Conservation (phyloP, 2,329 filamentous ascomycete species). For the Aspergillus sojae region DNA sequence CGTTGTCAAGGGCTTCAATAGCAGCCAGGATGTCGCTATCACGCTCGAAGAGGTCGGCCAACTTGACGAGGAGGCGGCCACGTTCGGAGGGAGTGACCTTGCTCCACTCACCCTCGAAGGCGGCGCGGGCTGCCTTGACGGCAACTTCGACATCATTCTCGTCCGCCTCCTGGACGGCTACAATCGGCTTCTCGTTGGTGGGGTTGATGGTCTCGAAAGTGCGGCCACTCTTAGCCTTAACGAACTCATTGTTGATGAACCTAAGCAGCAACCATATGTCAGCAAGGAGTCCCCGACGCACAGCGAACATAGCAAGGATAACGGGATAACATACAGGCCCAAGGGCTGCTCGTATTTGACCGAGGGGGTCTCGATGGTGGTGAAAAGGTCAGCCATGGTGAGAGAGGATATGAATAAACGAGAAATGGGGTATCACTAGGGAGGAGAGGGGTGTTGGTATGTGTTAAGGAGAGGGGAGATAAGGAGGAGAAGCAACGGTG, state of each 20-base stretch:
- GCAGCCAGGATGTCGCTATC: constrained; percentile 75
- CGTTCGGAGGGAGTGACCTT: constrained; percentile 70
- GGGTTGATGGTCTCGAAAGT: constrained; percentile 94
- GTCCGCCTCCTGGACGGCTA: constrained; percentile 78
- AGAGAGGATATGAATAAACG: not conserved
- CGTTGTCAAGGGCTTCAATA: constrained; percentile 73
- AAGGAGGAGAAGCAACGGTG: not conserved
- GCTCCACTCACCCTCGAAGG: constrained; percentile 75
- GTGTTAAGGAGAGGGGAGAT: not conserved
- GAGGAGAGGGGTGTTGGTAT: not conserved
- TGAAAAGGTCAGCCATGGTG: constrained; percentile 30
- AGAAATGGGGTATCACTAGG: constrained; percentile 12
- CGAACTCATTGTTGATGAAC: constrained; percentile 54
- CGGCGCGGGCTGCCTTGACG: constrained; percentile 81
- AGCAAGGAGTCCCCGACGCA: constrained; percentile 12
- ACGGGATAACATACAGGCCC: constrained; percentile 34
- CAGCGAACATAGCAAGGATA: not conserved
- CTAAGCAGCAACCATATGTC: constrained; percentile 41
- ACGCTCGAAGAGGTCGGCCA: constrained; percentile 79
- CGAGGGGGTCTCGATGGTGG: constrained; percentile 40
- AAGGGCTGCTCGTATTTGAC: constrained; percentile 43
- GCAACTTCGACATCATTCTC: constrained; percentile 78
- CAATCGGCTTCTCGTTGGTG: constrained; percentile 80
- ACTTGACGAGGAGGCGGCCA: constrained; percentile 69
- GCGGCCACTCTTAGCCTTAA: constrained; percentile 80